Evolutionary conservation across 1,284 basidiomycete species (phyloP).

Genomic region (Ustilago esculenta): DNA sequence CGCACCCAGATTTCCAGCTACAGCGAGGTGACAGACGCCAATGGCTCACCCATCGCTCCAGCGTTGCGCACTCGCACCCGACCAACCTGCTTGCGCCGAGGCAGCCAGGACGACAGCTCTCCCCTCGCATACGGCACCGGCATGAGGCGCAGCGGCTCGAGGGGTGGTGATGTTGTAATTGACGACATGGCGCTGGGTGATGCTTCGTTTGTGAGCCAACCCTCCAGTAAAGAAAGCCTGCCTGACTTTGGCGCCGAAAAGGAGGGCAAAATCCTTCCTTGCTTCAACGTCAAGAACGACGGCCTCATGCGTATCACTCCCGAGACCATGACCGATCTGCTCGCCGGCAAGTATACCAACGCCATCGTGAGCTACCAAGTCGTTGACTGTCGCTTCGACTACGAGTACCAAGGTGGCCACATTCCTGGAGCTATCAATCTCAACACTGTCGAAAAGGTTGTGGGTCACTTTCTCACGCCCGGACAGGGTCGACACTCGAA

Average conservation of each 20-base stretch:
- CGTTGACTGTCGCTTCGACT: constrained; percentile 97
- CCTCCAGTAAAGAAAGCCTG: constrained; percentile 41
- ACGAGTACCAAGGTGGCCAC: constrained; percentile 94
- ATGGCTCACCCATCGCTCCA: constrained; percentile 53
- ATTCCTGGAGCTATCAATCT: constrained; percentile 91
- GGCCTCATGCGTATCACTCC: constrained; percentile 89
- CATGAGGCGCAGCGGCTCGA: constrained; percentile 40
- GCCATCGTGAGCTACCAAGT: constrained; percentile 69
- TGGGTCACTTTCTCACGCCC: constrained; percentile 79
- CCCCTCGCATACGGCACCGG: constrained; percentile 58
- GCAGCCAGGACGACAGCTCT: constrained; percentile 60
- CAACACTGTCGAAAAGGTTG: constrained; percentile 81
- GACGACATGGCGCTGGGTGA: constrained; percentile 42
- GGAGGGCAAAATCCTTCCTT: constrained; percentile 90
- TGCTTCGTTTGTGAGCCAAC: constrained; percentile 18
- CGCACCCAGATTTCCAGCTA: constrained; percentile 19
- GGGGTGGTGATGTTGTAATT: constrained; percentile 32
- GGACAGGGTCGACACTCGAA: constrained; percentile 68
- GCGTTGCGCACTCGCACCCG: constrained; percentile 20
- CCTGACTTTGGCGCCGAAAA: constrained; percentile 63
- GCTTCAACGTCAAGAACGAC: constrained; percentile 90
- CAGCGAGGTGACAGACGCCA: constrained; percentile 40
- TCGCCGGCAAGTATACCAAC: constrained; percentile 58
- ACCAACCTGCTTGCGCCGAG: constrained; percentile 38
- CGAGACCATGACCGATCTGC: constrained; percentile 71